phyloP scores from a whole-genome alignment of 1,139 yeast genomes.

The Protomyces inouyei region DNA sequence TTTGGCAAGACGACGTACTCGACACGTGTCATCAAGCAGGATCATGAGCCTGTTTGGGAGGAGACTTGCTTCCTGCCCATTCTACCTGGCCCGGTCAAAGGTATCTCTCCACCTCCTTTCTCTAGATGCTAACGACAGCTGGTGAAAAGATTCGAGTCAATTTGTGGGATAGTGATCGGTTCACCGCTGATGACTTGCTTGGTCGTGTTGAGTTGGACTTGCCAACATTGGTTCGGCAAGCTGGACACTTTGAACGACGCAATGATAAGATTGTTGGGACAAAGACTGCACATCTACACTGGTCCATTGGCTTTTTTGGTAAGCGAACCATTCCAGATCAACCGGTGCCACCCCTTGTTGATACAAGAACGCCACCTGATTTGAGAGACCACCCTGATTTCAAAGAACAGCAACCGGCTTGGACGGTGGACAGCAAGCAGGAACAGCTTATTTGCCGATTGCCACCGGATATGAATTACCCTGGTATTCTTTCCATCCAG shows the following conservation, averaged over 20 bases:
- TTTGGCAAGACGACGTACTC: slow-evolving; percentile 27
- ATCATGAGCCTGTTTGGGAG: slow-evolving; percentile 27
- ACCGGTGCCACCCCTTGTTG: slow-evolving; percentile 14
- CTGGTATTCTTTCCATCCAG: slow-evolving; percentile 24
- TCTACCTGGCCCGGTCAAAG: slow-evolving; percentile 25
- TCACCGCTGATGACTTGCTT: slow-evolving; percentile 28
- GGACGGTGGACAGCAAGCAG: slow-evolving; percentile 22
- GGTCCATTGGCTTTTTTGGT: slow-evolving; percentile 26
- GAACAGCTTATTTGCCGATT: slow-evolving; percentile 15
- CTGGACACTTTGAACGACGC: slow-evolving; percentile 21
- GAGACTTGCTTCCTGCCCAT: slow-evolving; percentile 25
- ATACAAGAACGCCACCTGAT: slow-evolving; percentile 16
- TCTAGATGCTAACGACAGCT: not conserved
- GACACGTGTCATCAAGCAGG: slow-evolving; percentile 28
- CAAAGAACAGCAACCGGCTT: slow-evolving; percentile 6
- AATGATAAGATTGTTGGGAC: slow-evolving; percentile 25
- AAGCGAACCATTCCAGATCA: slow-evolving; percentile 3
- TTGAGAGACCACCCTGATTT: slow-evolving; percentile 23
- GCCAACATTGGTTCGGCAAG: slow-evolving; percentile 8
- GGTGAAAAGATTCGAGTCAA: slow-evolving; percentile 26
- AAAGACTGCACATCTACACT: slow-evolving; percentile 12
- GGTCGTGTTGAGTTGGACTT: slow-evolving; percentile 27
- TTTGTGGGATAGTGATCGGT: slow-evolving; percentile 29
- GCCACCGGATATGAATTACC: slow-evolving; percentile 25
- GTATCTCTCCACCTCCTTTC: not conserved